Evolutionary conservation across 75 land plant genomes (phyloP), one percentile per base, ranked within the genome.

Genomic region (Cupressus sempervirens): DNA sequence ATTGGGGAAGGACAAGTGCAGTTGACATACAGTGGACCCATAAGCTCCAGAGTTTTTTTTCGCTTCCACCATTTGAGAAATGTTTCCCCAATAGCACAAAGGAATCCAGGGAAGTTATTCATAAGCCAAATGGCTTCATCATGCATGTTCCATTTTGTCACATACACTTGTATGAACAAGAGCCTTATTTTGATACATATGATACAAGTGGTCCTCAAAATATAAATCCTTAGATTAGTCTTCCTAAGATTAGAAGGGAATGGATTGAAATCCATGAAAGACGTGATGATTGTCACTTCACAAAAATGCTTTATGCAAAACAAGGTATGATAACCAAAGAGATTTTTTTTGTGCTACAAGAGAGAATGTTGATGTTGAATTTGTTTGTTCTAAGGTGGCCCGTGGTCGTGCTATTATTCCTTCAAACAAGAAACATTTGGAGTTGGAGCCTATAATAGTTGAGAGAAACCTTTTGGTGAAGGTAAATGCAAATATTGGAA

Each of bases 401-500:
- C 92, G 95, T 79, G 99, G 99, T 9, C 91, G 99, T 3, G 99
- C 99, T 38, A 98, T 98, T 41, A 98, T 98, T 45, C 99, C 99
- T 62, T 96, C 98, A 58, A 98, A 98, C 88, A 98, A 96, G 87
- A 94, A 87, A 85, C 99, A 98, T 85, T 81, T 94, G 32, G 99
- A 98, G 86, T 87, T 98, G 88, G 99, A 98, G 83, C 99, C 99
- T 20, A 98, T 98, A 97, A 86, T 98, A 43, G 90, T 98, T 80
- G 99, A 98, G 32, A 88, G 98, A 52, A 98, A 96, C 12, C 96
- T 98, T 86, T 80, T 98, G 88, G 99, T 98, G 67, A 98, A 98
- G 91, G 98, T 98, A 1, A 98, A 98, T 88, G 99, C 99, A 62
- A 98, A 98, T 85, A 98, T 98, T 83, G 99, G 99, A 30, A 98